Percentiles rank a stretch among this genome's conserved stretches.
Conservation (phyloP, 768 basidiomycete species). For the Hericium erinaceus region DNA sequence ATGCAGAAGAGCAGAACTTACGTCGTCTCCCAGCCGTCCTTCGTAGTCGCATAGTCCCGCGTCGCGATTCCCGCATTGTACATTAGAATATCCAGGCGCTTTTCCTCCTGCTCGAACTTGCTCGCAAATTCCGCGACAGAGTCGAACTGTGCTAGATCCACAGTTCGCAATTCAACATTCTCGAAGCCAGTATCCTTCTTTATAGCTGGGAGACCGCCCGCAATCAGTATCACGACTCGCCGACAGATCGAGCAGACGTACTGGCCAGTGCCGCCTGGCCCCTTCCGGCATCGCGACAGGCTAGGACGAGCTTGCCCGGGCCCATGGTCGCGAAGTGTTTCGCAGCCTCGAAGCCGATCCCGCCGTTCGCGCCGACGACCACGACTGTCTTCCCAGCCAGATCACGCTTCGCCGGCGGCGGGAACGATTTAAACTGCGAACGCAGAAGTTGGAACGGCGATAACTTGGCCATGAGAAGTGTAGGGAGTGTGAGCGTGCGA, state of each 20-base stretch:
- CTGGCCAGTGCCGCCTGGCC: constrained; percentile 6
- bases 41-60: constrained; percentile 18
- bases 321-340: constrained; percentile 13
- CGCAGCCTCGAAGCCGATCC: constrained; percentile 11
- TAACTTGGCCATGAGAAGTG: constrained; percentile 5
- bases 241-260: constrained; percentile 17
- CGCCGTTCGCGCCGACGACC: constrained; percentile 13
- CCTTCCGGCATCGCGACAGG: constrained; percentile 5
- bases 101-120: constrained; percentile 12
- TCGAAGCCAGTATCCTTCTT: constrained; percentile 8
- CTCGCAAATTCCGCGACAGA: constrained; percentile 17
- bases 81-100: constrained; percentile 18
- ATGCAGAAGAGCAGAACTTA: constrained; percentile 4
- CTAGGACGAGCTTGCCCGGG: constrained; percentile 9
- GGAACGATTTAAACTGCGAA: constrained; percentile 2
- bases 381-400: constrained; percentile 14
- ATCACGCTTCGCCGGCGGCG: constrained; percentile 2
- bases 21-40: constrained; percentile 21
- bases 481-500: neutral
- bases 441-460: neutral
- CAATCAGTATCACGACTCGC: neutral
- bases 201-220: constrained; percentile 15
- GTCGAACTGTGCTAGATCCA: constrained; percentile 19
- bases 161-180: constrained; percentile 14
- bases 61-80: constrained; percentile 15